Conservation (phyloP, 169 alveolate species). For the Cyclospora cayetanensis region DNA sequence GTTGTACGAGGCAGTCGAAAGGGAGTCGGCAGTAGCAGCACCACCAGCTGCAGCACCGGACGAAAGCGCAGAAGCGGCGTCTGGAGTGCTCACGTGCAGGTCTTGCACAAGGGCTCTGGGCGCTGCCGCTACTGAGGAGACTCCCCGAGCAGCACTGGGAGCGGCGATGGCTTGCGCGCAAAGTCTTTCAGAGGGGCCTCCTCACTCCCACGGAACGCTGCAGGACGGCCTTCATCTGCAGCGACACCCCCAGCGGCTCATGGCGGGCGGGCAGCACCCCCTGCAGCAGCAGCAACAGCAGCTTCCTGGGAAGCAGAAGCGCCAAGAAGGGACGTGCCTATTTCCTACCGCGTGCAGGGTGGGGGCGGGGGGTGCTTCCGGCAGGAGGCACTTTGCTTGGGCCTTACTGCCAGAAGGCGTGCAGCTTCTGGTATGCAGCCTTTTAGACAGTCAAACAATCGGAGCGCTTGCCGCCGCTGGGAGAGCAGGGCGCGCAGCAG, state of each 20-base stretch:
- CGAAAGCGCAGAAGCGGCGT: neutral
- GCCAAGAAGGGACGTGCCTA: too few species aligned
- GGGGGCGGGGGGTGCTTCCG: too few species aligned
- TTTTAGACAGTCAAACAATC: neutral
- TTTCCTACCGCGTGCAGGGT: too few species aligned
- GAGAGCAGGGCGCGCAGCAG: neutral
- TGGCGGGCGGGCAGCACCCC: neutral
- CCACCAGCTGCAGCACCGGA: neutral
- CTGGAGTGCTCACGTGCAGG: neutral
- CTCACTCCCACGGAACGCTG: too few species aligned
- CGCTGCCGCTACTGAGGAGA: too few species aligned
- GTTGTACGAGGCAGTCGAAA: too few species aligned
- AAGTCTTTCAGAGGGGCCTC: too few species aligned
- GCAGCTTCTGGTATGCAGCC: neutral
- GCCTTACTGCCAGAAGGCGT: neutral
- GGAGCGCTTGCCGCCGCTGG: neutral
- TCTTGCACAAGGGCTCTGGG: neutral
- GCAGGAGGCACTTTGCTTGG: neutral
- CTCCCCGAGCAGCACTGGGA: neutral
- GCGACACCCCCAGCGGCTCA: neutral
- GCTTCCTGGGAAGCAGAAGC: neutral
- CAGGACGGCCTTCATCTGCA: too few species aligned
- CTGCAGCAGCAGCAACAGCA: conserved; percentile 20
- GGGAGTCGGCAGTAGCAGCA: neutral
- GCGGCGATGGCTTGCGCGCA: too few species aligned